Base-by-base conservation (phyloP, 352 stramenopile species). In the Globisporangium echinulatum region DNA sequence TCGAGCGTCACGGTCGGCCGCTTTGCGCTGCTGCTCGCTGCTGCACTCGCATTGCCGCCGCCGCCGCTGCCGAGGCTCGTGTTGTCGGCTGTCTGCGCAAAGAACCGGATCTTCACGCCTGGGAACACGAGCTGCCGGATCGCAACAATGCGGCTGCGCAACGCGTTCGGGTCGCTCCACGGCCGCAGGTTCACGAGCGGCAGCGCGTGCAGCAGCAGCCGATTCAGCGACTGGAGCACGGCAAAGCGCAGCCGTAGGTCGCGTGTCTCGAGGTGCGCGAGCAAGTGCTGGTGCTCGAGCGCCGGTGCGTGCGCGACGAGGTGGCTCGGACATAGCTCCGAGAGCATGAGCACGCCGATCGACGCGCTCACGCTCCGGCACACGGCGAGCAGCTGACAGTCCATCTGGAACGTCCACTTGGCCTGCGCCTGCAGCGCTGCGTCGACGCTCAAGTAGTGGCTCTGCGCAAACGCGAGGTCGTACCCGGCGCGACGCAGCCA, bases 321-420 rank as follows among this genome's bases (percentile, higher is more conserved):
- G 59, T 90, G 77, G 49, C 77, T 90, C 37, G 76, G 71, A 50
- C 80, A 89, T 19, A 92, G 53, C 46, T 92, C 80, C 25, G 69
- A 70, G 8, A 90, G 61, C 13, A 71, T 80, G 0, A 90, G 66
- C 13, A 92, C 64, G 42, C 83, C 83, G 40, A 88, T 67, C 8
- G 58, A 71, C 14, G 71, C 65, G 42, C 80, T 82, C 15, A 84
- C 44, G 19, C 72, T 58, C 19, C 68, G 70, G 38, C 66, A 72
- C 36, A 84, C 58, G 13, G 67, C 59, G 49, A 92, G 79, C 38
- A 92, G 61, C 56, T 90, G 79, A 33, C 74, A 77, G 64, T 92
- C 82, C 82, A 92, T 92, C 19, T 72, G 67, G 54, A 85, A 67
- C 14, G 78, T 87, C 82, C 82, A 92, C 62, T 87, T 85, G 11